A percentile compares a stretch with the other conserved stretches of the same genome.
Conservation (phyloP, 129 eudicot species). For the Centella asiatica region DNA sequence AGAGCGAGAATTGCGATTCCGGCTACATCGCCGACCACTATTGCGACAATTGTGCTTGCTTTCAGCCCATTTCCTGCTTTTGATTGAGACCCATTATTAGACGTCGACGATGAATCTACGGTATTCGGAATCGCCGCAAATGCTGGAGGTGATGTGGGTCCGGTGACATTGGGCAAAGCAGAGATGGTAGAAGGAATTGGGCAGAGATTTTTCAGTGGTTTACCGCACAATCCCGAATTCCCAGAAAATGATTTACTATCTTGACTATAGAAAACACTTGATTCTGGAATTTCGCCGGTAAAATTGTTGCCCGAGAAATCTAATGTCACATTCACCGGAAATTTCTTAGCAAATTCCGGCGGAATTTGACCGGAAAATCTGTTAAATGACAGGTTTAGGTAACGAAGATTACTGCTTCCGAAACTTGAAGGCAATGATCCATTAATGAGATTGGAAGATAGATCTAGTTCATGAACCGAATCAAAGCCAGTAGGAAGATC, state of each 20-base stretch:
- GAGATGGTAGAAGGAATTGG: slow-evolving; percentile 48
- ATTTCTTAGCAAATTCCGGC: slow-evolving; percentile 30
- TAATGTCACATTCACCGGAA: slow-evolving; percentile 54
- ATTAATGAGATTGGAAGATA: slow-evolving; percentile 62
- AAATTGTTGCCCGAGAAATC: slow-evolving; percentile 79
- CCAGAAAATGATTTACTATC: slow-evolving; percentile 45
- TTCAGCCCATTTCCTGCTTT: slow-evolving; percentile 29
- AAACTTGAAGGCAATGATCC: slow-evolving; percentile 65
- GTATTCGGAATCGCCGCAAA: slow-evolving; percentile 87
- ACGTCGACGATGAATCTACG: slow-evolving; percentile 19
- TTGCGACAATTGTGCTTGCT: slow-evolving; percentile 45
- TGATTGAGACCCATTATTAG: slow-evolving; percentile 6
- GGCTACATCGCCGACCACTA: slow-evolving; percentile 64
- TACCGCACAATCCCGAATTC: slow-evolving; percentile 64
- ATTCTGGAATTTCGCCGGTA: slow-evolving; percentile 66
- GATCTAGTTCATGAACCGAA: slow-evolving; percentile 44
- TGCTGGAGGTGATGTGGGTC: slow-evolving; percentile 75
- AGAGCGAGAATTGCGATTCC: slow-evolving; percentile 41
- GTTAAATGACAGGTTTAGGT: slow-evolving; percentile 65
- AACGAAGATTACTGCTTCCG: slow-evolving; percentile 40
- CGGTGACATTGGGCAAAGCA: slow-evolving; percentile 34
- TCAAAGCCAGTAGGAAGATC: slow-evolving; percentile 50
- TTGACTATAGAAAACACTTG: slow-evolving; percentile 45
- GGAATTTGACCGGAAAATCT: slow-evolving; percentile 71
- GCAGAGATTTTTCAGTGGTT: slow-evolving; percentile 48